Base-by-base conservation (phyloP, 2,329 filamentous ascomycete genomes). In the Achaetomium macrosporum region DNA sequence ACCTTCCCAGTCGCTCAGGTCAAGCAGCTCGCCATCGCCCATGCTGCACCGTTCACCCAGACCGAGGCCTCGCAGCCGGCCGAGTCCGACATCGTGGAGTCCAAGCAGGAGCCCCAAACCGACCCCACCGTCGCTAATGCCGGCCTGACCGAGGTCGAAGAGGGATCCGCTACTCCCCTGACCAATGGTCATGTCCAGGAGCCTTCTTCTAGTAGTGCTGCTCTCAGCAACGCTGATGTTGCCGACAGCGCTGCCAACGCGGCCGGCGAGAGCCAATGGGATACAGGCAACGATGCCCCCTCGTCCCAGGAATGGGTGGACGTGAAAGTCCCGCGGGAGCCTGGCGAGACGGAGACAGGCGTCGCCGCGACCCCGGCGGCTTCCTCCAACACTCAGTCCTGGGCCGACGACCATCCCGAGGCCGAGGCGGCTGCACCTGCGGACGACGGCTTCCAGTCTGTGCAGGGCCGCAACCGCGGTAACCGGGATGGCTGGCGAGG, bases 391-490 rank as follows among this genome's bases (percentile, higher is more conserved):
- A 75, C 76, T 30, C 83, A 86, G 65, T 90, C 84, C 63, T 95
- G 88, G 88, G 88, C 88, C 25, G 90, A 95, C 63, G 88, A 93
- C 56, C 81, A 87, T 61, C 81, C 85, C 16, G 81, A 83, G 55
- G 69, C 59, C 68, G 68, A 19, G 3, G 42, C 40, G 36, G 42
- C 76, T 46, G 59, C 69, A 8, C 60, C 69, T 9, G 59, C 69
- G 19, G 75, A 76, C 59, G 87, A 89, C 63, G 87, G 86, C 20
- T 90, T 90, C 76, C 83, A 85, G 55, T 82, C 85, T 63, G 86
- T 90, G 11, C 81, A 81, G 53, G 49, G 55, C 44, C 80, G 81
- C 63, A 79, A 80, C 68, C 76, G 77, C 54, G 75, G 76, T 62
- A 76, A 75, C 52, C 74, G 79, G 51, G 73, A 71, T 51, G 64